phyloP scores from a whole-genome alignment of 2,329 filamentous ascomycete species.

The Cladosporium oxysporum region DNA sequence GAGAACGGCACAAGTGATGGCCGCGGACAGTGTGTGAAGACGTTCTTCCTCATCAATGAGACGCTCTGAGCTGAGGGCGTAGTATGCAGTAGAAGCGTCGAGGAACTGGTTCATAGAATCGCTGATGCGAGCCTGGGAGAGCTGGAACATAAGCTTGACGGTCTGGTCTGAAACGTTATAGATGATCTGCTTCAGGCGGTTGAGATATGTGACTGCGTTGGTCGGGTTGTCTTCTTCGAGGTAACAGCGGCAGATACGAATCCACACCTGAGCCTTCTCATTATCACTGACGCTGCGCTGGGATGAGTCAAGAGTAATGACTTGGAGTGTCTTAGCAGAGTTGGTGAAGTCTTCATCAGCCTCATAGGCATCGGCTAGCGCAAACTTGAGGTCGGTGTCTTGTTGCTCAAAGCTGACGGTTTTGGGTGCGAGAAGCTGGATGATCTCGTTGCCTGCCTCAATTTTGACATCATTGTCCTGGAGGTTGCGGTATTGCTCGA shows the following conservation, averaged over 20 bases:
- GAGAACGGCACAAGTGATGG: slow-evolving; percentile 88
- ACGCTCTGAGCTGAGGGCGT: slow-evolving; percentile 76
- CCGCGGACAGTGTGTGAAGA: slow-evolving; percentile 78
- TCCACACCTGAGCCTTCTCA: slow-evolving; percentile 83
- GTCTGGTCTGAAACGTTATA: slow-evolving; percentile 73
- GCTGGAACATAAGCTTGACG: slow-evolving; percentile 79
- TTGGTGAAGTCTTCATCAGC: slow-evolving; percentile 74
- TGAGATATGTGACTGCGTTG: slow-evolving; percentile 81
- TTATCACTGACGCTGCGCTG: slow-evolving; percentile 81
- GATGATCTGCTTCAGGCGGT: slow-evolving; percentile 93
- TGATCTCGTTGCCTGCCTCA: slow-evolving; percentile 69
- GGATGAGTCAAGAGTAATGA: slow-evolving; percentile 84
- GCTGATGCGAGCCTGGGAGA: slow-evolving; percentile 89
- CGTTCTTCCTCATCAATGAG: slow-evolving; percentile 85
- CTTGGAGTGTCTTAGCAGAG: slow-evolving; percentile 76
- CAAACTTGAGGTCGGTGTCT: slow-evolving; percentile 73
- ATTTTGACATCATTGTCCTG: slow-evolving; percentile 68
- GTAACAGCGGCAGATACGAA: slow-evolving; percentile 91
- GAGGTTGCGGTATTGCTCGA: slow-evolving; percentile 62
- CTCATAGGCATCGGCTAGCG: slow-evolving; percentile 83
- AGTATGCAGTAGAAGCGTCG: slow-evolving; percentile 83
- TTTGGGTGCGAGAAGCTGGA: slow-evolving; percentile 65
- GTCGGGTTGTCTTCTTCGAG: slow-evolving; percentile 92
- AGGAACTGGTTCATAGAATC: slow-evolving; percentile 90
- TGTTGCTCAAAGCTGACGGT: slow-evolving; percentile 82